These are phyloP conservation scores for Ogataea henricii DNA, from an alignment of 805 yeast genomes.

Conservation along the genomic window DNA sequence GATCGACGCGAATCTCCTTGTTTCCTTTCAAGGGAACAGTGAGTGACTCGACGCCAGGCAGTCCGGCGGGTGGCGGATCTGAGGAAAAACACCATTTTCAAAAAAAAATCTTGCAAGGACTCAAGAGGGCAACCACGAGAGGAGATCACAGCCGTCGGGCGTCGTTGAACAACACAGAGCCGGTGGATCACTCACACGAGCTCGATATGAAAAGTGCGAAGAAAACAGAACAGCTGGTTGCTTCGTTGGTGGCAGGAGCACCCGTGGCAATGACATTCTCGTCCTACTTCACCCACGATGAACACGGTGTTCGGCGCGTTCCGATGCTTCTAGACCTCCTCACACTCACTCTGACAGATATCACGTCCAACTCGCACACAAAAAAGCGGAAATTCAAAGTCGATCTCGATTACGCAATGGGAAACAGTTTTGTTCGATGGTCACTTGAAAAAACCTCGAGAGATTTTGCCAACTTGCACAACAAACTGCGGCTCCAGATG, in stretches of 20 bases:
- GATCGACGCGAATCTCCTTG: conserved; percentile 15
- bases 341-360: conserved; percentile 61
- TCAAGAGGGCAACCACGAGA: conserved; percentile 19
- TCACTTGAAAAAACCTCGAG: conserved; percentile 67
- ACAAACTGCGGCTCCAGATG: conserved; percentile 57
- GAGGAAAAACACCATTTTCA: conserved; percentile 24
- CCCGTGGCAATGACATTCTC: conserved; percentile 78
- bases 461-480: conserved; percentile 73
- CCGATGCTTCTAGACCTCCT: conserved; percentile 78
- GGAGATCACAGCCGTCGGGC: conserved; percentile 15
- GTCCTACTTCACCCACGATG: conserved; percentile 74
- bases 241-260: conserved; percentile 61
- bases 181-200: conserved; percentile 20
- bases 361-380: conserved; percentile 41
- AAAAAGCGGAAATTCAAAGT: conserved; percentile 55
- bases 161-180: conserved; percentile 11
- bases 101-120: conserved; percentile 21
- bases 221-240: conserved; percentile 39
- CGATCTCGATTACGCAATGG: conserved; percentile 90
- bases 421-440: conserved; percentile 79
- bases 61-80: background rate
- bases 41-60: background rate
- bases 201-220: conserved; percentile 27
- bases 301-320: conserved; percentile 72
- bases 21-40: conserved; percentile 18